Evolutionary conservation across 441 rosid genomes (phyloP).

Genomic region (Hura crepitans): DNA sequence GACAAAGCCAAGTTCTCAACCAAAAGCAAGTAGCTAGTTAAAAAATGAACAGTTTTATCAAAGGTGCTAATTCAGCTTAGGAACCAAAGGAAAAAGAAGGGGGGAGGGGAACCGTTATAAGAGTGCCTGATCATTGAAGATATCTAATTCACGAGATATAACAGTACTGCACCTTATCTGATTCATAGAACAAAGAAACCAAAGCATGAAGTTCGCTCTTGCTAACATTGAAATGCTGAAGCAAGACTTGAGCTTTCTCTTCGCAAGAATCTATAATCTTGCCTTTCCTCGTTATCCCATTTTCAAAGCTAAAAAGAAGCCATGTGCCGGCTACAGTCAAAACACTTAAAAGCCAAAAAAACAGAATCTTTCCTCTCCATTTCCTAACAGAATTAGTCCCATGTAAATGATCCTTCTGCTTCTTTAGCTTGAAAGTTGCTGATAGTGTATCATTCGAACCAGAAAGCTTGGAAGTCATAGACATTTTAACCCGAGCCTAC

Average conservation of each 20-base stretch:
- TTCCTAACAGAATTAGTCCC: constrained; percentile 34
- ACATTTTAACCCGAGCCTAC: constrained; percentile 51
- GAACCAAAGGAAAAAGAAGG: constrained; percentile 4
- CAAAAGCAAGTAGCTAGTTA: constrained; percentile 13
- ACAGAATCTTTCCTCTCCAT: constrained; percentile 45
- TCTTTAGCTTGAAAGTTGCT: constrained; percentile 43
- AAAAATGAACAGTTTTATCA: constrained; percentile 12
- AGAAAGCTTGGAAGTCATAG: constrained; percentile 49
- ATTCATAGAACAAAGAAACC: constrained; percentile 63
- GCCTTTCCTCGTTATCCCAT: constrained; percentile 21
- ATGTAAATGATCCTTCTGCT: constrained; percentile 40
- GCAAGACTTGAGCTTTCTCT: constrained; percentile 72
- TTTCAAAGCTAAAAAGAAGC: constrained; percentile 35
- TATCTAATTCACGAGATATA: constrained; percentile 9
- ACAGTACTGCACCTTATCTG: constrained; percentile 57
- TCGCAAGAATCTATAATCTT: constrained; percentile 42
- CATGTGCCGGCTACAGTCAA: constrained; percentile 35
- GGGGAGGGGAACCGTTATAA: too few relatives aligned
- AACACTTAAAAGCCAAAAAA: constrained; percentile 42
- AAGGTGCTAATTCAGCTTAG: constrained; percentile 13
- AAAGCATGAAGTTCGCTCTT: constrained; percentile 81
- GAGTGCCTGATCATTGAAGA: not conserved
- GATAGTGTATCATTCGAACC: constrained; percentile 43
- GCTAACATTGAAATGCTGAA: constrained; percentile 91
- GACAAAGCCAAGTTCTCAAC: constrained; percentile 21